Percentiles rank a stretch among this genome's conserved stretches.
Conservation (phyloP, 2,329 filamentous ascomycete species). For the Paraphaeosphaeria minitans region DNA sequence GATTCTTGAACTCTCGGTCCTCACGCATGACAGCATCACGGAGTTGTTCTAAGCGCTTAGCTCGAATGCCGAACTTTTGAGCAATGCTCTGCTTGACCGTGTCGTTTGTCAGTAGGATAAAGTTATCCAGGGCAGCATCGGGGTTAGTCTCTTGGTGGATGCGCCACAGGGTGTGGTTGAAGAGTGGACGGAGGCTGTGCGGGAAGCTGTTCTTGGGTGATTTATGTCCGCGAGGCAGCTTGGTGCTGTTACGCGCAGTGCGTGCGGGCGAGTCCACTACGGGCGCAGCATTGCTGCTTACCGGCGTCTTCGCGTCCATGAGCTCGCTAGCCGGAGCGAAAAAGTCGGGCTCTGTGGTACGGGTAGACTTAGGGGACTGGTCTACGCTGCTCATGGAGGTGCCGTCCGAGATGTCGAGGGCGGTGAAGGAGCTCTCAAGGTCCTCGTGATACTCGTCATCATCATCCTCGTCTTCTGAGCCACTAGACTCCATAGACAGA, state of each 20-base stretch:
- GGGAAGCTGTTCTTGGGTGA: slow-evolving; percentile 44
- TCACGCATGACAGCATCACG: slow-evolving; percentile 56
- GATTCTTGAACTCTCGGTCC: slow-evolving; percentile 54
- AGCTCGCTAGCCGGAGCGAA: slow-evolving; percentile 30
- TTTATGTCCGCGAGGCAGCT: slow-evolving; percentile 29
- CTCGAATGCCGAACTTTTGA: slow-evolving; percentile 56
- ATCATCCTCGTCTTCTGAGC: slow-evolving; percentile 40
- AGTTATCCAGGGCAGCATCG: slow-evolving; percentile 54
- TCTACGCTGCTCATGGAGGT: slow-evolving; percentile 50
- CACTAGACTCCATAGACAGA: slow-evolving; percentile 54
- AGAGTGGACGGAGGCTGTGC: slow-evolving; percentile 51
- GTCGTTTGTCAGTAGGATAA: slow-evolving; percentile 59
- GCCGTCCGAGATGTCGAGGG: slow-evolving; percentile 44
- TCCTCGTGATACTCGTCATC: slow-evolving; percentile 46
- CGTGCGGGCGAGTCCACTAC: slow-evolving; percentile 29
- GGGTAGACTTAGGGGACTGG: slow-evolving; percentile 46
- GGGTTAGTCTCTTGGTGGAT: slow-evolving; percentile 57
- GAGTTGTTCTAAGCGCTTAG: slow-evolving; percentile 56
- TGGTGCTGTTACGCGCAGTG: slow-evolving; percentile 38
- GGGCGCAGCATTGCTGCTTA: slow-evolving; percentile 21
- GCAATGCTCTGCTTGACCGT: slow-evolving; percentile 52
- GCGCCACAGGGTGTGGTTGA: slow-evolving; percentile 59
- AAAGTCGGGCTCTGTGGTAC: slow-evolving; percentile 47
- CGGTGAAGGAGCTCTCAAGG: slow-evolving; percentile 44
- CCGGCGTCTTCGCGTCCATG: slow-evolving; percentile 35